Conservation (phyloP, 164 flowering plant genomes). For the Akebia trifoliata region DNA sequence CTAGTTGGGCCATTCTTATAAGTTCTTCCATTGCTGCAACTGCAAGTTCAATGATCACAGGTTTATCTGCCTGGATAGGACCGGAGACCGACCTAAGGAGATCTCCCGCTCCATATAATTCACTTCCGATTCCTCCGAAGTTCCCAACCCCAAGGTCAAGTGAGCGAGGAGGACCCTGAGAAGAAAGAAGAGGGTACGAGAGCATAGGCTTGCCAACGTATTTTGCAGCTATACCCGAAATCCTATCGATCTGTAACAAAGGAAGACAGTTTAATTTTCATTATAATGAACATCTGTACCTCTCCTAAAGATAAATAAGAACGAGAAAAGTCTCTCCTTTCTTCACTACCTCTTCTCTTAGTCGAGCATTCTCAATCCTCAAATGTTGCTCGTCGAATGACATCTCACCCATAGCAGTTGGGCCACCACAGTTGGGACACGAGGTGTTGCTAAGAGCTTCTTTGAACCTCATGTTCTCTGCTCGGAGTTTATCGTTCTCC, state of each 20-base stretch:
- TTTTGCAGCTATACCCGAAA: conserved; percentile 81
- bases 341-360: conserved; percentile 87
- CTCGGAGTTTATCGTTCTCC: conserved; percentile 81
- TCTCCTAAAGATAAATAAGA: too few relatives aligned
- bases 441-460: conserved; percentile 69
- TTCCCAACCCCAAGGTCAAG: conserved; percentile 62
- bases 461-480: conserved; percentile 76
- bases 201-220: conserved; percentile 75
- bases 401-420: conserved; percentile 86
- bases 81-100: conserved; percentile 41
- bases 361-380: conserved; percentile 80
- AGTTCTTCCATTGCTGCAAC: conserved; percentile 82
- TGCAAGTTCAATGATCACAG: conserved; percentile 61
- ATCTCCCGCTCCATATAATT: conserved; percentile 44
- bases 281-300: too few relatives aligned
- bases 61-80: conserved; percentile 55
- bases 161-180: conserved; percentile 48
- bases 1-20: conserved; percentile 48
- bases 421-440: conserved; percentile 90
- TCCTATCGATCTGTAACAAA: conserved; percentile 62
- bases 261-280: background rate
- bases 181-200: conserved; percentile 33
- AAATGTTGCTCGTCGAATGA: conserved; percentile 88
- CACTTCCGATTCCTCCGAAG: conserved; percentile 40
- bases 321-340: too few relatives aligned